Conservation (phyloP, 139 green algal genomes). For the Picochlorum sp. region DNA sequence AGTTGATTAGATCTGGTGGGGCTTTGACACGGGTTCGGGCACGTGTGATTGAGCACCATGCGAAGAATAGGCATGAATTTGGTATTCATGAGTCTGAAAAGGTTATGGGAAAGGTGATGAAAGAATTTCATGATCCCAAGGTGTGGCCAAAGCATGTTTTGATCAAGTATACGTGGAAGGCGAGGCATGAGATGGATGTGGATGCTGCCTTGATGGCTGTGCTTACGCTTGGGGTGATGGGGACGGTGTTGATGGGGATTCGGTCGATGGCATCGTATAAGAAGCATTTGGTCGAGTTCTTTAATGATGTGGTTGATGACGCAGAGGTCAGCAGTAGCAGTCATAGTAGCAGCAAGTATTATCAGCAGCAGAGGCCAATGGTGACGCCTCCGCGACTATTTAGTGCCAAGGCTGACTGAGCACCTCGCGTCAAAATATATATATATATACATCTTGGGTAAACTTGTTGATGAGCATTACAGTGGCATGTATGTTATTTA, state of each 20-base stretch:
- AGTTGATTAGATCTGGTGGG: conserved; percentile 39
- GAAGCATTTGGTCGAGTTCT: conserved; percentile 19
- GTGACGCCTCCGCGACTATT: background rate
- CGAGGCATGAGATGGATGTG: conserved; percentile 44
- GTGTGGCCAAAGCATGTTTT: conserved; percentile 74
- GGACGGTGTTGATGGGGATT: conserved; percentile 15
- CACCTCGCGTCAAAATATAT: background rate
- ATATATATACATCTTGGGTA: background rate
- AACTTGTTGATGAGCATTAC: no score
- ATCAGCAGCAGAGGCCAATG: background rate
- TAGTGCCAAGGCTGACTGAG: no score
- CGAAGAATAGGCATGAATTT: conserved; percentile 31
- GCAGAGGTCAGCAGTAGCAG: background rate
- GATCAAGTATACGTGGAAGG: conserved; percentile 40
- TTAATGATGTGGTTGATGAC: conserved; percentile 26
- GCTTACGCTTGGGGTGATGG: conserved; percentile 21
- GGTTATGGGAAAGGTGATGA: conserved; percentile 20
- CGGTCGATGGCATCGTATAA: conserved; percentile 18
- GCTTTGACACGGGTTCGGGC: background rate
- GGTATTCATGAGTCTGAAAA: conserved; percentile 1
- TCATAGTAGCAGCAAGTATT: background rate
- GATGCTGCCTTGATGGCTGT: conserved; percentile 45
- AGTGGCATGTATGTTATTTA: no score
- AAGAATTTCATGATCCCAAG: conserved; percentile 47
- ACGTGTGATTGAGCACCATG: conserved; percentile 31